Evolutionary conservation across 2,329 filamentous ascomycete genomes (phyloP).

Genomic region (Epichloe elymi): DNA sequence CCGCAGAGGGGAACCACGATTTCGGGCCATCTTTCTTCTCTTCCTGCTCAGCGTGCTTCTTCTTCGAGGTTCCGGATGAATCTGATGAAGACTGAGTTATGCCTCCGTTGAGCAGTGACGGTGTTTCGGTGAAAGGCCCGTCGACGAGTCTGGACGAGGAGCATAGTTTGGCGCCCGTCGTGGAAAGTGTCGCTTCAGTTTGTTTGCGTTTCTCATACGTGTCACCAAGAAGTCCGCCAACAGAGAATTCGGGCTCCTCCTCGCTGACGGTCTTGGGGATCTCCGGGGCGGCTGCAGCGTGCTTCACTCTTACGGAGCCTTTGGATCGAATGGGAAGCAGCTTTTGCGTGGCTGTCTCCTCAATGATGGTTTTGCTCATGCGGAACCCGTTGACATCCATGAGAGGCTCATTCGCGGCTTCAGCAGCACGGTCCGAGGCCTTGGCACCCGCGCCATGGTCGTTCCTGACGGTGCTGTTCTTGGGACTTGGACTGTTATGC

Average conservation of each 20-base stretch:
- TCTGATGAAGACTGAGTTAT: constrained; percentile 12
- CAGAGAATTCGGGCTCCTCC: constrained; percentile 31
- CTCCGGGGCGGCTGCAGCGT: background rate
- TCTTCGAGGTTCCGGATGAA: background rate
- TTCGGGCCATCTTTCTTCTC: constrained; percentile 11
- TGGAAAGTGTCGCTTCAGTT: constrained; percentile 14
- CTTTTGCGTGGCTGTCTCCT: background rate
- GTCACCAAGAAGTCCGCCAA: constrained; percentile 37
- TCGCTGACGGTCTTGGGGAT: background rate
- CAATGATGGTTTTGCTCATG: constrained; percentile 5
- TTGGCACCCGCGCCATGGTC: background rate
- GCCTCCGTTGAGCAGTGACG: constrained; percentile 39
- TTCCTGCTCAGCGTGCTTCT: constrained; percentile 11
- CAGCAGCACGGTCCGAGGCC: background rate
- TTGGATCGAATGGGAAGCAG: background rate
- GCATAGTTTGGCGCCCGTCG: constrained; percentile 20
- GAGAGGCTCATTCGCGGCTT: constrained; percentile 4
- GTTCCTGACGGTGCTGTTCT: constrained; percentile 1
- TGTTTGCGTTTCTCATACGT: constrained; percentile 34
- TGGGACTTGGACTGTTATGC: background rate
- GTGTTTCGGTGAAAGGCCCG: constrained; percentile 39
- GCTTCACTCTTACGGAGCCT: background rate
- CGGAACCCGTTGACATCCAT: constrained; percentile 10
- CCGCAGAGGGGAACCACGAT: constrained; percentile 25
- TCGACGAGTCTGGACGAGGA: constrained; percentile 13